These are phyloP conservation scores for Albugo laibachii DNA, from an alignment of 352 stramenopile species.

Conservation along the genomic window DNA sequence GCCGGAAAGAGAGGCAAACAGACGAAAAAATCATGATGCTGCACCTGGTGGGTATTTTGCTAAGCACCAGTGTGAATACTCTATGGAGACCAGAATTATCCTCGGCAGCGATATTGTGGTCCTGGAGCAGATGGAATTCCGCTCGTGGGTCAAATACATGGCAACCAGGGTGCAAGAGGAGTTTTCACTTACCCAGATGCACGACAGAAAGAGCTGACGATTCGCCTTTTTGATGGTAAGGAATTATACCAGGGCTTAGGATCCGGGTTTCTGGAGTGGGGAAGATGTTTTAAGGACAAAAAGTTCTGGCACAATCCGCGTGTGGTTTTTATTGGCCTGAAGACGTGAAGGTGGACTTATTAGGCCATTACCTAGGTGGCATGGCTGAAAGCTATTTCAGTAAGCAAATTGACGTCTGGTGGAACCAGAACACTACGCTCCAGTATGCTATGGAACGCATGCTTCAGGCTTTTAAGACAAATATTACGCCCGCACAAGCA, in stretches of 20 bases:
- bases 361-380: constrained; percentile 1
- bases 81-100: no score
- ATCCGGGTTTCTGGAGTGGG: constrained; percentile 1
- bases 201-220: background rate
- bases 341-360: constrained; percentile 3
- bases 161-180: no score
- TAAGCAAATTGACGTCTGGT: constrained; percentile 5
- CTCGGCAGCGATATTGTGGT: no score
- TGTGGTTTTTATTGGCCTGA: constrained; percentile 2
- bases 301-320: background rate
- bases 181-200: no score
- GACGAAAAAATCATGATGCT: no score
- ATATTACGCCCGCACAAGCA: constrained; percentile 6
- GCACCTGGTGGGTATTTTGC: no score
- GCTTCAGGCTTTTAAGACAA: constrained; percentile 6
- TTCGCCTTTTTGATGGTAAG: constrained; percentile 6
- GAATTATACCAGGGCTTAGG: constrained; percentile 8
- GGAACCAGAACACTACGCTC: constrained; percentile 1
- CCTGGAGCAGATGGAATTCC: no score
- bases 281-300: constrained; percentile 1
- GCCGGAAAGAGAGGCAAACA: no score
- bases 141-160: no score
- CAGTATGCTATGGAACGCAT: constrained; percentile 5
- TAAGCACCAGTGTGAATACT: no score
- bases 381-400: constrained; percentile 9